Percentiles rank a stretch among this genome's conserved stretches.
These are phyloP conservation scores for Penicillium desertorum DNA, from an alignment of 495 filamentous ascomycete genomes.

Conservation along the genomic window DNA sequence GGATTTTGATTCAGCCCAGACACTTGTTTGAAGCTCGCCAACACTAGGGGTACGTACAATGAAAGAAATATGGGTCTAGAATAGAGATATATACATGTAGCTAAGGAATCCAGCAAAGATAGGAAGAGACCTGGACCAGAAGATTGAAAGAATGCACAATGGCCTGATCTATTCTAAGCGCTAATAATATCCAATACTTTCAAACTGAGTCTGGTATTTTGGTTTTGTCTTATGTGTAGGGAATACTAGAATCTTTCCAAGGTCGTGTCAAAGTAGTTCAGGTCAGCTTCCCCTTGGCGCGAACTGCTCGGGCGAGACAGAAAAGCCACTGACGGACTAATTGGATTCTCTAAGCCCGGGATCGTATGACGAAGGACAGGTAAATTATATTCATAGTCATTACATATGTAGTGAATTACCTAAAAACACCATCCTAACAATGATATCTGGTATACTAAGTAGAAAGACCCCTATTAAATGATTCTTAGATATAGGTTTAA, in stretches of 20 bases:
- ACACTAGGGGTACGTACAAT: neutral
- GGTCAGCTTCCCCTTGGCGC: neutral
- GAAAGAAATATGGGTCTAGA: neutral
- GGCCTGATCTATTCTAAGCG: neutral
- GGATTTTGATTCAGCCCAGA: neutral
- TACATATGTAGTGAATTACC: too few species aligned
- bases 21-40: neutral
- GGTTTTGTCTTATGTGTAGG: neutral
- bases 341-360: too few species aligned
- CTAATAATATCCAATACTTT: neutral
- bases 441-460: neutral
- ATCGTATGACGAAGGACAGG: too few species aligned
- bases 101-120: neutral
- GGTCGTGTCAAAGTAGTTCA: neutral
- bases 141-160: neutral
- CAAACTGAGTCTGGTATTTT: neutral
- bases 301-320: neutral
- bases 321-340: neutral
- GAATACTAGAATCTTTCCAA: neutral
- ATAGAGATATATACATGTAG: neutral
- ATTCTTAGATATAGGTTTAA: neutral
- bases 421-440: neutral
- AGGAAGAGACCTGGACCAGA: neutral
- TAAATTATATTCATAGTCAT: too few species aligned
- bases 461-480: neutral